Evolutionary conservation across 176 grass and related monocot species (phyloP).

Genomic region (Phoenix dactylifera): DNA sequence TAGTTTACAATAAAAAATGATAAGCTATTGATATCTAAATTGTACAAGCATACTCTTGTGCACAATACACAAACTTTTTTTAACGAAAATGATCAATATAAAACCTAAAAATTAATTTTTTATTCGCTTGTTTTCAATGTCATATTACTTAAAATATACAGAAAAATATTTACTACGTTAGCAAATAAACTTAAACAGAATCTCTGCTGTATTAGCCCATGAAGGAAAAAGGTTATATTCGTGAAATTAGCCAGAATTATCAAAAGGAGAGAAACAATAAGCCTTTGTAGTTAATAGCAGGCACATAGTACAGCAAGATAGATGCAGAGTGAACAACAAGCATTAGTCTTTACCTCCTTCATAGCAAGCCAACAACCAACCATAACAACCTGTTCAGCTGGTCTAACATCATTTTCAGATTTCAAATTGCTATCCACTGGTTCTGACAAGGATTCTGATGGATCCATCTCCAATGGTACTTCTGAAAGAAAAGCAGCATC

Average conservation of each 20-base stretch:
- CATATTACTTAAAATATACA: no score
- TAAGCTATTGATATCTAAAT: no score
- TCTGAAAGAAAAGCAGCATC: conserved; percentile 53
- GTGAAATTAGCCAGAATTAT: background rate
- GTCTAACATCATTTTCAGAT: conserved; percentile 45
- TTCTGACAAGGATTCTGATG: conserved; percentile 30
- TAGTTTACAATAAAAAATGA: background rate
- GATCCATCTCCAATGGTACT: conserved; percentile 40
- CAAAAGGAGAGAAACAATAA: no score
- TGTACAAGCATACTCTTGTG: no score
- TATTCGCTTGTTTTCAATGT: no score
- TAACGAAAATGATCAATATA: no score
- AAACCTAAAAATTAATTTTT: no score
- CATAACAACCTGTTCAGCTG: conserved; percentile 81
- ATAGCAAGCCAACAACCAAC: conserved; percentile 98
- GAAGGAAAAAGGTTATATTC: conserved; percentile 1
- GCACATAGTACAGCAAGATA: background rate
- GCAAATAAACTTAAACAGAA: no score
- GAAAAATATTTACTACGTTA: no score
- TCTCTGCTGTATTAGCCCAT: no score
- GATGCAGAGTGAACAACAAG: conserved; percentile 5
- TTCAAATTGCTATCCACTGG: conserved; percentile 27
- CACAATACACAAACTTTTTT: no score
- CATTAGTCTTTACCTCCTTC: conserved; percentile 68
- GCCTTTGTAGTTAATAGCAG: no score